phyloP scores from a whole-genome alignment of 2,329 filamentous ascomycete species.

The Pseudogymnoascus pannorum region DNA sequence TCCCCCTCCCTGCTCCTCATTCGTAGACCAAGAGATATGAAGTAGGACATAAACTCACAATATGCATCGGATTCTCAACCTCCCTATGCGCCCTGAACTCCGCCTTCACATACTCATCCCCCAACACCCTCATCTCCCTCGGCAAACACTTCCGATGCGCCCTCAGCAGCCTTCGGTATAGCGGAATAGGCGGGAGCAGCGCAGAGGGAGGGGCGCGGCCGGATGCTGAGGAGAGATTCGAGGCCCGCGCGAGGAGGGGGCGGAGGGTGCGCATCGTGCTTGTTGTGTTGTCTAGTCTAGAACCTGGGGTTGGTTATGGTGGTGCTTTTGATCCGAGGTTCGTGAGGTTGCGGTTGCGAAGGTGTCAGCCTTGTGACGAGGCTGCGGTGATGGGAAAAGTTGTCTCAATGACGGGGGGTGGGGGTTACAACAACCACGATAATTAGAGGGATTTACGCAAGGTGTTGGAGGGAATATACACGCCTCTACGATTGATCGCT shows the following conservation, averaged over 20 bases:
- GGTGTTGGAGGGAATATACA: not conserved
- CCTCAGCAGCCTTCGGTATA: slow-evolving; percentile 82
- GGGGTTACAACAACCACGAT: not conserved
- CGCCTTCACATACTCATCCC: slow-evolving; percentile 86
- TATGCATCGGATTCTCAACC: slow-evolving; percentile 84
- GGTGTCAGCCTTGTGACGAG: not conserved
- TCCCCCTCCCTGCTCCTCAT: not conserved
- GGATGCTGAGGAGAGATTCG: not conserved
- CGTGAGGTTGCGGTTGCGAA: not conserved
- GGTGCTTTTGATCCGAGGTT: not conserved
- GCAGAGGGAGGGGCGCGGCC: slow-evolving; percentile 42
- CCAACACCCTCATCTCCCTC: slow-evolving; percentile 67
- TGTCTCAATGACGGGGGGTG: not conserved
- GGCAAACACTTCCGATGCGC: slow-evolving; percentile 76
- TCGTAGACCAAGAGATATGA: too few species aligned
- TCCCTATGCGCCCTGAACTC: slow-evolving; percentile 81
- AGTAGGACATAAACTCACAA: slow-evolving; percentile 64
- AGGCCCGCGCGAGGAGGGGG: not conserved
- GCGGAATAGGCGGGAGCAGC: slow-evolving; percentile 75
- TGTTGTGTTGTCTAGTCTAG: too few species aligned
- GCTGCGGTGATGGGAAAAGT: not conserved
- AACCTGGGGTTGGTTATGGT: too few species aligned
- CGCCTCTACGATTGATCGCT: not conserved
- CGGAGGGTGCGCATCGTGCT: not conserved
- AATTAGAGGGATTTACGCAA: not conserved